Evolutionary conservation across 306 rosid genomes (phyloP).

Genomic region (Rubus idaeus): DNA sequence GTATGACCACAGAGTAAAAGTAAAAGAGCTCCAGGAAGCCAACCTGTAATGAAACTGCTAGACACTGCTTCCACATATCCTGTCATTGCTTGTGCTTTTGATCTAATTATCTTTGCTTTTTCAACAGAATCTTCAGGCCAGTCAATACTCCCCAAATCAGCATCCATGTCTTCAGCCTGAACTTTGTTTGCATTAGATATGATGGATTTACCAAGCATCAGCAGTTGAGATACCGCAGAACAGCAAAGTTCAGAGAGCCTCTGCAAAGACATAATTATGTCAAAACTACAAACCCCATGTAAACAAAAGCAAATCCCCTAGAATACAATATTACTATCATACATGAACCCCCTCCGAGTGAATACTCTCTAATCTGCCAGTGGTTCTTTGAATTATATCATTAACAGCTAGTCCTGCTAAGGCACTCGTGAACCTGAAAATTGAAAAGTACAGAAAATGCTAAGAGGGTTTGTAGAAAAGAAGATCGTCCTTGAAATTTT

Average conservation of each 20-base stretch:
- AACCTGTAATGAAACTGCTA: constrained; percentile 85
- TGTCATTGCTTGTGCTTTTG: constrained; percentile 69
- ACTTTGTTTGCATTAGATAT: constrained; percentile 69
- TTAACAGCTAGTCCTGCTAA: constrained; percentile 68
- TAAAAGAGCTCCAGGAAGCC: constrained; percentile 7
- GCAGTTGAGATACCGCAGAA: constrained; percentile 82
- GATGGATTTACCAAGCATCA: constrained; percentile 70
- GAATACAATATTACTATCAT: constrained; percentile 26
- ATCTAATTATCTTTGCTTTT: constrained; percentile 81
- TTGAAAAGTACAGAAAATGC: constrained; percentile 10
- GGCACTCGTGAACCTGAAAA: constrained; percentile 78
- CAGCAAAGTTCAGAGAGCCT: constrained; percentile 94
- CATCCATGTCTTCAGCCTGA: constrained; percentile 50
- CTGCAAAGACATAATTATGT: constrained; percentile 48
- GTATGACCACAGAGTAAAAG: background rate
- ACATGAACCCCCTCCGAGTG: constrained; percentile 99
- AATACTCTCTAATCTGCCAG: constrained; percentile 81
- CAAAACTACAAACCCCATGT: constrained; percentile 5
- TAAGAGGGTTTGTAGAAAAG: background rate
- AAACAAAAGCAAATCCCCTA: background rate
- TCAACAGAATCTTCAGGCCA: constrained; percentile 94
- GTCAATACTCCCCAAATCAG: constrained; percentile 46
- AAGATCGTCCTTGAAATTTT: too few relatives aligned
- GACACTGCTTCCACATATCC: constrained; percentile 87
- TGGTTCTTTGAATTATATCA: constrained; percentile 81